These are phyloP conservation scores for Daldinia sp. DNA, from an alignment of 2,329 filamentous ascomycete genomes.

Conservation along the genomic window DNA sequence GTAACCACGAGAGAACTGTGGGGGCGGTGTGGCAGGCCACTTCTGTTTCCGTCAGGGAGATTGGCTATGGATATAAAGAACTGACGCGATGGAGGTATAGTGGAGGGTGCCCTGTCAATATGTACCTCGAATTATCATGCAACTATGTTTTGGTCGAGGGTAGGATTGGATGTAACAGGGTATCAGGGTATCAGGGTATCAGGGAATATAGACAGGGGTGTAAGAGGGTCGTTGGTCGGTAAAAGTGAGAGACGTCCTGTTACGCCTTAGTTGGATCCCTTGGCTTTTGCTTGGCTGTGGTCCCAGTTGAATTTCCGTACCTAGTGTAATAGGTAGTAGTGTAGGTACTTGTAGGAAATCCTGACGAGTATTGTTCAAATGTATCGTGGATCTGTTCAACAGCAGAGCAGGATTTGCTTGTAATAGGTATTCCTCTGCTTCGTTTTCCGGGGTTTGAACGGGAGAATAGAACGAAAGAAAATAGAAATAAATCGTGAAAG, in stretches of 20 bases:
- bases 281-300: slow-evolving; percentile 1
- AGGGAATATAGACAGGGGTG: slow-evolving; percentile 39
- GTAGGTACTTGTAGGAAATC: too few relatives aligned
- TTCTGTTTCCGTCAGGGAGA: slow-evolving; percentile 38
- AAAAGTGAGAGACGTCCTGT: slow-evolving; percentile 24
- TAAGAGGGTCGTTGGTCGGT: slow-evolving; percentile 31
- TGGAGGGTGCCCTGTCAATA: slow-evolving; percentile 42
- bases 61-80: slow-evolving; percentile 43
- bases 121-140: slow-evolving; percentile 46
- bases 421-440: too few relatives aligned
- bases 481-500: slow-evolving; percentile 24
- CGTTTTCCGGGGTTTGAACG: background rate
- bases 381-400: slow-evolving; percentile 36
- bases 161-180: slow-evolving; percentile 29
- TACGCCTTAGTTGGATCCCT: slow-evolving; percentile 23
- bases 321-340: slow-evolving; percentile 16
- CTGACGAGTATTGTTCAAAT: too few relatives aligned
- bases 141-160: slow-evolving; percentile 39
- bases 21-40: slow-evolving; percentile 41
- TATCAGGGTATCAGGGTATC: slow-evolving; percentile 36
- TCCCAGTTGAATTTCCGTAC: slow-evolving; percentile 27
- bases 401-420: too few relatives aligned
- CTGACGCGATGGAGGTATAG: slow-evolving; percentile 43
- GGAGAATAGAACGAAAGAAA: slow-evolving; percentile 25
- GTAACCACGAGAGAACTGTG: slow-evolving; percentile 38